Base-by-base conservation (phyloP, 495 filamentous ascomycete species). In the Geopyxis carbonaria region DNA sequence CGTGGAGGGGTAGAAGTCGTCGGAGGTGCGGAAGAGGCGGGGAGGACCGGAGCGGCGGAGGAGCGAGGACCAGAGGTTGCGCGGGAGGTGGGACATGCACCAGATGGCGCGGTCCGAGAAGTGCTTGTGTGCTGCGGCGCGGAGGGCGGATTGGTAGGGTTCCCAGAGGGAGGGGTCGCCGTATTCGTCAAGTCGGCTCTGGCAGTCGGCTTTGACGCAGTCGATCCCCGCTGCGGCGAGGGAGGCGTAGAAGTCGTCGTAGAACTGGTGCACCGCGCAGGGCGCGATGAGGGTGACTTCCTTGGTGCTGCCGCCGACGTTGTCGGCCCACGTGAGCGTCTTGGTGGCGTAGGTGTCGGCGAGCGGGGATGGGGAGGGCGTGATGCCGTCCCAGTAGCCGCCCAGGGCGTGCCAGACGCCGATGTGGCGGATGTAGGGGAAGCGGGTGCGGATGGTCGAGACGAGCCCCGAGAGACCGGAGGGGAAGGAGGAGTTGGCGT, bases 391-490 rank as follows among this genome's bases (percentile, higher is more conserved):
- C 87, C 87, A 97, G 55, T 94, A 94, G 6, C 89, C 85, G 8
- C 89, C 57, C 7, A 94, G 63, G 3, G 87, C 80, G 61, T 97
- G 89, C 87, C 89, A 97, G 8, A 97, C 84, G 9, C 78, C 82
- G 23, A 97, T 67, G 49, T 93, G 76, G 40, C 74, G 63, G 31
- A 94, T 80, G 43, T 72, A 73, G 9, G 74, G 73, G 50, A 81
- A 72, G 31, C 64, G 66, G 14, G 63, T 59, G 5, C 82, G 76
- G 35, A 97, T 82, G 1, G 65, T 61, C 4, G 60, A 57, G 0
- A 86, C 64, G 0, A 76, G 70, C 3, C 70, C 61, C 50, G 75
- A 76, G 10, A 97, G 60, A 0, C 89, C 89, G 2, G 64, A 56
- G 0, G 87, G 85, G 42, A 97, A 97, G 0, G 73, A 70, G 33